phyloP scores from a whole-genome alignment of 805 yeast species.

The Tetrapisispora namnaoensis region DNA sequence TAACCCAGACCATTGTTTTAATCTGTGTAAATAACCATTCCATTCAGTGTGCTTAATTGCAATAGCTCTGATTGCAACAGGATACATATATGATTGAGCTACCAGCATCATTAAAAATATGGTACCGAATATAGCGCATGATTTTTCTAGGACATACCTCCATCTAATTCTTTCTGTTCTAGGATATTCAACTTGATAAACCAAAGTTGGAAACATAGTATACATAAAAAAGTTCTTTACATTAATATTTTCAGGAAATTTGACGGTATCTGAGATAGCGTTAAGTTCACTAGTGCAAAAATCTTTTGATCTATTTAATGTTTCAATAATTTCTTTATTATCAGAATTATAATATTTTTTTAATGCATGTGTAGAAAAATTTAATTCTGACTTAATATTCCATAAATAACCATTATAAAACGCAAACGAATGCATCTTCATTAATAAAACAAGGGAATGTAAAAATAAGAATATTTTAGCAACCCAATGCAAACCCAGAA shows the following conservation, averaged over 20 bases:
- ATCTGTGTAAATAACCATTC: conserved; percentile 15
- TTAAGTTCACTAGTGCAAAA: conserved; percentile 68
- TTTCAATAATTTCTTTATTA: conserved; percentile 23
- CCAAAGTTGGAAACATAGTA: conserved; percentile 83
- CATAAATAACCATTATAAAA: conserved; percentile 88
- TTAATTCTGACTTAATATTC: conserved; percentile 46
- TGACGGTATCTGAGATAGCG: conserved; percentile 36
- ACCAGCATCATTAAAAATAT: conserved; percentile 71
- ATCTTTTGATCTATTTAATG: conserved; percentile 40
- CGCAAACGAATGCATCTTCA: conserved; percentile 93
- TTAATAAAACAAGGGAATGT: conserved; percentile 76
- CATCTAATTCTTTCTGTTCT: conserved; percentile 61
- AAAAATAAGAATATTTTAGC: conserved; percentile 76
- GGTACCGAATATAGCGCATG: conserved; percentile 78
- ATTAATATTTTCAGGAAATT: conserved; percentile 68
- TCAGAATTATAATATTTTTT: conserved; percentile 30
- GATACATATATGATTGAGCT: conserved; percentile 68
- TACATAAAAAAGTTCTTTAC: conserved; percentile 58
- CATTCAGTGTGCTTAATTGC: conserved; percentile 34
- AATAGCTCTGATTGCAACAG: conserved; percentile 53
- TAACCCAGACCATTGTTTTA: conserved; percentile 25
- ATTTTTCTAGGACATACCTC: conserved; percentile 56
- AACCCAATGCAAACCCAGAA: conserved; percentile 66
- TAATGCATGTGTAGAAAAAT: conserved; percentile 37
- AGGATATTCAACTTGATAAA: conserved; percentile 76